A percentile compares a stretch with the other conserved stretches of the same genome.
phyloP scores from a whole-genome alignment of 2,329 filamentous ascomycete species.

The Fusarium tuaranense region DNA sequence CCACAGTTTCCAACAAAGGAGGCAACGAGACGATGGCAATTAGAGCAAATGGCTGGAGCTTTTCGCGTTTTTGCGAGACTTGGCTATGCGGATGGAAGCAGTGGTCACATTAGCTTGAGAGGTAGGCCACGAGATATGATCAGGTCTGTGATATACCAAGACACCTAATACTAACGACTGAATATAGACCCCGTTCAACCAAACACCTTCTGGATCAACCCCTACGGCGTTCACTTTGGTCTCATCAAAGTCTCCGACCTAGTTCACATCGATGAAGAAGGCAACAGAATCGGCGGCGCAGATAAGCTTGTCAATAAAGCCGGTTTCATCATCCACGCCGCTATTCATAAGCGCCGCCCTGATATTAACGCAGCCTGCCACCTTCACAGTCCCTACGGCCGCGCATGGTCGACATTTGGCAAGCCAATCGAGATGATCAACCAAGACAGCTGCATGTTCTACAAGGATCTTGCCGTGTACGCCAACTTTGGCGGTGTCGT shows the following conservation, averaged over 20 bases:
- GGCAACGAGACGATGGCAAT: slow-evolving; percentile 45
- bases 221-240: slow-evolving; percentile 74
- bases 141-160: background rate
- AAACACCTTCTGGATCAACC: slow-evolving; percentile 61
- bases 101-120: slow-evolving; percentile 59
- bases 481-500: slow-evolving; percentile 62
- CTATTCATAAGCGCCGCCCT: slow-evolving; percentile 71
- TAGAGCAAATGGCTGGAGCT: slow-evolving; percentile 57
- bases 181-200: slow-evolving; percentile 47
- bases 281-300: slow-evolving; percentile 69
- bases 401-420: slow-evolving; percentile 75
- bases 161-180: slow-evolving; percentile 20
- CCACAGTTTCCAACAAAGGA: slow-evolving; percentile 36
- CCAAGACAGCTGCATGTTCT: slow-evolving; percentile 73
- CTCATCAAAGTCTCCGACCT: slow-evolving; percentile 74
- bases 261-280: slow-evolving; percentile 70
- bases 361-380: slow-evolving; percentile 76
- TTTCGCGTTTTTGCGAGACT: slow-evolving; percentile 61
- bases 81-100: slow-evolving; percentile 59
- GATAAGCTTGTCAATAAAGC: slow-evolving; percentile 74
- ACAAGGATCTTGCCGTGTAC: slow-evolving; percentile 72
- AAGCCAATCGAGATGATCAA: slow-evolving; percentile 75
- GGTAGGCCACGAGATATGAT: slow-evolving; percentile 1
- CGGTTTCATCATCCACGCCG: slow-evolving; percentile 76
- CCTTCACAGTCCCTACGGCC: slow-evolving; percentile 71